phyloP scores from a whole-genome alignment of 305 asterid genomes.

The Euphrasia arctica region DNA sequence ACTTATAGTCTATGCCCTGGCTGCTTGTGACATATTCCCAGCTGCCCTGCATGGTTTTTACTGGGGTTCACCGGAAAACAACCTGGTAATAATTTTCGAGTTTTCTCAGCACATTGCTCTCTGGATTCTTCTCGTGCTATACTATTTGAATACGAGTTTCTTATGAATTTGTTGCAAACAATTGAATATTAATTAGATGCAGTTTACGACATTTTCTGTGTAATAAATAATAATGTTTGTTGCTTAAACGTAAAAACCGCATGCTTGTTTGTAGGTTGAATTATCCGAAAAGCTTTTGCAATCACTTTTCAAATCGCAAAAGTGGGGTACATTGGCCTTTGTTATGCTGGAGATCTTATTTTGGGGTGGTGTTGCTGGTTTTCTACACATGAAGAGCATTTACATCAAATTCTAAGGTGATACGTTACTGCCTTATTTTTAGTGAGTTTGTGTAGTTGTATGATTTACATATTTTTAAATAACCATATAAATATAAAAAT shows the following conservation, averaged over 20 bases:
- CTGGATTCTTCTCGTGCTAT: neutral
- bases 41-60: slow-evolving; percentile 77
- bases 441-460: too few relatives aligned
- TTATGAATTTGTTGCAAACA: slow-evolving; percentile 4
- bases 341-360: slow-evolving; percentile 73
- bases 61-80: slow-evolving; percentile 73
- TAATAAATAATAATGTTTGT: neutral
- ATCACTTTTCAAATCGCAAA: slow-evolving; percentile 44
- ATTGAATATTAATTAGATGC: slow-evolving; percentile 11
- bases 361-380: slow-evolving; percentile 72
- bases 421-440: neutral
- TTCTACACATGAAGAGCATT: slow-evolving; percentile 49
- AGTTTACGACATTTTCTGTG: neutral
- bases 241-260: neutral
- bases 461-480: too few relatives aligned
- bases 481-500: too few relatives aligned
- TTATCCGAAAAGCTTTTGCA: slow-evolving; percentile 53
- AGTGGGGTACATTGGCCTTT: slow-evolving; percentile 75
- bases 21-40: slow-evolving; percentile 78
- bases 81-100: slow-evolving; percentile 50
- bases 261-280: slow-evolving; percentile 53
- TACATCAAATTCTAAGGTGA: slow-evolving; percentile 42
- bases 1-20: slow-evolving; percentile 71
- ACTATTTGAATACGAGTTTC: neutral
- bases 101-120: neutral